Evolutionary conservation across 2,329 filamentous ascomycete genomes (phyloP), one percentile per base, ranked within the genome.

Genomic region (Achaetomium macrosporum): DNA sequence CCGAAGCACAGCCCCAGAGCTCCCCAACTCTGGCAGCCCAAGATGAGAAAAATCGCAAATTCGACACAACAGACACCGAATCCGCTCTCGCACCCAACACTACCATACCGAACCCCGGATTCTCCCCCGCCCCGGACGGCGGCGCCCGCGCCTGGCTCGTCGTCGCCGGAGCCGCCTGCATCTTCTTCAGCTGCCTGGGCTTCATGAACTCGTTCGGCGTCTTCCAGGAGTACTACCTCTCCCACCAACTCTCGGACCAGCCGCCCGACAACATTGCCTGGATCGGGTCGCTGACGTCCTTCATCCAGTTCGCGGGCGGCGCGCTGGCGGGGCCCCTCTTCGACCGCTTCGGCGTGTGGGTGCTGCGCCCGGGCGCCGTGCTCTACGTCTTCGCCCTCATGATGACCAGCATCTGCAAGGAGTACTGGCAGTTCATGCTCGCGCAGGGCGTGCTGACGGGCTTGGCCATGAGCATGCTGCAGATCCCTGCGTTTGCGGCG

Each of bases 371-470:
- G 0, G 65, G 65, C 1, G 63, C 65, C 10, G 46, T 72, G 7
- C 35, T 65, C 6, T 66, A 71, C 53, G 50, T 75, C 30, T 57
- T 74, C 42, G 64, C 67, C 17, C 63, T 76, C 44, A 72, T 74
- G 67, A 72, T 77, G 68, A 62, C 66, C 3, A 73, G 69, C 47
- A 59, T 71, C 8, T 77, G 74, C 59, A 69, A 61, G 4, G 50
- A 68, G 31, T 80, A 79, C 56, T 81, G 71, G 66, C 76, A 80
- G 6, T 69, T 79, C 59, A 73, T 80, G 66, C 73, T 80, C 9
- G 68, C 69, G 0, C 76, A 79, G 50, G 76, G 73, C 2, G 58
- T 79, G 1, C 59, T 78, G 1, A 63, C 71, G 37, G 76, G 76
- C 1, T 42, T 66, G 0, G 59, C 64, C 3, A 72, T 69, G 57